These are phyloP conservation scores for Podaxis sp. DNA, from an alignment of 768 basidiomycete genomes.

Conservation along the genomic window DNA sequence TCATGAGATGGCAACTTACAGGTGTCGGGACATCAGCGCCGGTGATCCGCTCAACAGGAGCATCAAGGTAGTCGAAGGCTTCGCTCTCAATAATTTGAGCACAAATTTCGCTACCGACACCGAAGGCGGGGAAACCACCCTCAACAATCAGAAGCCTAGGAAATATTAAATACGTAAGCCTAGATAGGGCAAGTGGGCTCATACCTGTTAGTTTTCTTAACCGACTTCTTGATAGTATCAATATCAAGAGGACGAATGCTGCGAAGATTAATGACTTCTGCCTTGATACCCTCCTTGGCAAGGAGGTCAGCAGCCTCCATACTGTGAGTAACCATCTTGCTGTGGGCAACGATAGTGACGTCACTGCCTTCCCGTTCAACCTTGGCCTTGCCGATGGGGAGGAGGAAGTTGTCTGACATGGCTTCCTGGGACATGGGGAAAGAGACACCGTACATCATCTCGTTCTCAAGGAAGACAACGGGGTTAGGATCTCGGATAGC, in stretches of 20 bases:
- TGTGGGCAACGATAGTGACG: slow-evolving; percentile 95
- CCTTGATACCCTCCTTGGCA: slow-evolving; percentile 95
- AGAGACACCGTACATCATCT: slow-evolving; percentile 95
- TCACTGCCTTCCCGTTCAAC: slow-evolving; percentile 92
- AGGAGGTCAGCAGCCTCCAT: slow-evolving; percentile 92
- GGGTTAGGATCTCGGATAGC: slow-evolving; percentile 99
- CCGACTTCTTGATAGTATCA: slow-evolving; percentile 92
- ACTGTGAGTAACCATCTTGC: slow-evolving; percentile 95
- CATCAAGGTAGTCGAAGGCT: slow-evolving; percentile 98
- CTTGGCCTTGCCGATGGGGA: slow-evolving; percentile 98
- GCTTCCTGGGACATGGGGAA: slow-evolving; percentile 97
- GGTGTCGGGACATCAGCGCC: slow-evolving; percentile 98
- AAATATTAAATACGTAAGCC: slow-evolving; percentile 8
- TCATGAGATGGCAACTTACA: slow-evolving; percentile 27
- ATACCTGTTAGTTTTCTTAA: slow-evolving; percentile 98
- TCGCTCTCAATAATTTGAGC: slow-evolving; percentile 98
- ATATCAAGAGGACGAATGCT: slow-evolving; percentile 97
- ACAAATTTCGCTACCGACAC: slow-evolving; percentile 97
- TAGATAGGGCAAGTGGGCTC: slow-evolving; percentile 18
- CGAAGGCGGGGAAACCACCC: slow-evolving; percentile 98
- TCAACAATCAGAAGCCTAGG: slow-evolving; percentile 87
- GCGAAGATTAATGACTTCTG: slow-evolving; percentile 96
- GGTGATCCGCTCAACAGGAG: slow-evolving; percentile 95
- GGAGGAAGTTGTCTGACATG: slow-evolving; percentile 90
- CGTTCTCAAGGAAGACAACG: slow-evolving; percentile 98